Conservation (phyloP, 2,329 filamentous ascomycete genomes). For the Camillea tinctor region DNA sequence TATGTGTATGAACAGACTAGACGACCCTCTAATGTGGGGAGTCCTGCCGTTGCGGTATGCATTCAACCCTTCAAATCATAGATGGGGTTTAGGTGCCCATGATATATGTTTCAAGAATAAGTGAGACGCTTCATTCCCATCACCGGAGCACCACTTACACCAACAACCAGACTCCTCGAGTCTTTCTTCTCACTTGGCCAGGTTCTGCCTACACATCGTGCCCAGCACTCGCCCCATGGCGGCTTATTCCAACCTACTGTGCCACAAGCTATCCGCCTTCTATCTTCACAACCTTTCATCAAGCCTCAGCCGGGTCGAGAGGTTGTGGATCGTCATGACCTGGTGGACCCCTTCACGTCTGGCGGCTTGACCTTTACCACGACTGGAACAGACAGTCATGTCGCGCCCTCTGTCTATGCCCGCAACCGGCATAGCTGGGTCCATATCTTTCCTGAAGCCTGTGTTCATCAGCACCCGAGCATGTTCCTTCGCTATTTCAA, state of each 20-base stretch:
- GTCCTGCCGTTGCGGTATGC: constrained; percentile 74
- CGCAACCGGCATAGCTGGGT: constrained; percentile 78
- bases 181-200: constrained; percentile 88
- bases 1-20: constrained; percentile 59
- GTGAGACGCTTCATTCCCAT: constrained; percentile 44
- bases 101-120: constrained; percentile 92
- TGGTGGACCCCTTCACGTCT: constrained; percentile 54
- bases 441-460: constrained; percentile 94
- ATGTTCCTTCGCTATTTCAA: constrained; percentile 93
- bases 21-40: constrained; percentile 95
- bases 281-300: constrained; percentile 61
- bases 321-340: constrained; percentile 22
- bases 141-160: constrained; percentile 6
- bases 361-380: constrained; percentile 59
- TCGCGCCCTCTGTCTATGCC: constrained; percentile 69
- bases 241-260: constrained; percentile 90
- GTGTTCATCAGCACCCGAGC: constrained; percentile 81
- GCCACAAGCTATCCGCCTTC: constrained; percentile 77
- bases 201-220: constrained; percentile 83
- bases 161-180: constrained; percentile 56
- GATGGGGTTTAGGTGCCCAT: constrained; percentile 89
- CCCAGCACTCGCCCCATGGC: constrained; percentile 73
- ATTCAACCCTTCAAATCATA: constrained; percentile 70
- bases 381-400: constrained; percentile 62
- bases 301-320: constrained; percentile 15